A percentile compares a stretch with the other conserved stretches of the same genome.
Evolutionary conservation across 2,329 filamentous ascomycete genomes (phyloP).

Genomic region (Periconia digitata): DNA sequence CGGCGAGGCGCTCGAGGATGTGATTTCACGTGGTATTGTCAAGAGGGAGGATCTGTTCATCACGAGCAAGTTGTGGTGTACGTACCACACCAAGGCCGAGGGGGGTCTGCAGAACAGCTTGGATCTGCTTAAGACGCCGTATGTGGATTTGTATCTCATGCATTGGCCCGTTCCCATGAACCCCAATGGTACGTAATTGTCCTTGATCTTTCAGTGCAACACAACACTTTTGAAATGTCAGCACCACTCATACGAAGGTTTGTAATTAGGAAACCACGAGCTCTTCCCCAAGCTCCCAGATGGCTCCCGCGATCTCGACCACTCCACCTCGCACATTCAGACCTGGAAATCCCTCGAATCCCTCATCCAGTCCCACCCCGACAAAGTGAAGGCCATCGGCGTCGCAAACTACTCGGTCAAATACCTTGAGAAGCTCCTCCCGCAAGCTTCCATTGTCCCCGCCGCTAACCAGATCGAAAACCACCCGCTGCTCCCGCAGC

Average conservation of each 20-base stretch:
- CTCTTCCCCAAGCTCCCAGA: slow-evolving; percentile 74
- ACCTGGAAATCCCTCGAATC: slow-evolving; percentile 79
- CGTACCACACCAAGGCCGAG: slow-evolving; percentile 71
- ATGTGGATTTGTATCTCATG: slow-evolving; percentile 79
- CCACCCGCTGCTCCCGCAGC: slow-evolving; percentile 70
- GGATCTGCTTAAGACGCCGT: slow-evolving; percentile 72
- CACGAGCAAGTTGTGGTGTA: slow-evolving; percentile 83
- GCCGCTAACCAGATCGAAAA: slow-evolving; percentile 75
- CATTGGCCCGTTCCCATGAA: slow-evolving; percentile 86
- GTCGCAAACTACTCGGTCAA: slow-evolving; percentile 54
- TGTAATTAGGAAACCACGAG: slow-evolving; percentile 62
- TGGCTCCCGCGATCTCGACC: slow-evolving; percentile 72
- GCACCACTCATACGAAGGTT: not conserved
- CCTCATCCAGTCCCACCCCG: slow-evolving; percentile 49
- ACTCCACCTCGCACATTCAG: slow-evolving; percentile 68
- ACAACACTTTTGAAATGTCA: too few species aligned
- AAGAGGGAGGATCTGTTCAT: slow-evolving; percentile 81
- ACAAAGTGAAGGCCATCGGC: slow-evolving; percentile 53
- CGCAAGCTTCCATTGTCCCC: slow-evolving; percentile 64
- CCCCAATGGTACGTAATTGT: slow-evolving; percentile 58
- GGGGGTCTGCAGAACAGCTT: slow-evolving; percentile 72
- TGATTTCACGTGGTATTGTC: slow-evolving; percentile 66
- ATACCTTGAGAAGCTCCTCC: slow-evolving; percentile 53
- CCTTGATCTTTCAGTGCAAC: too few species aligned
- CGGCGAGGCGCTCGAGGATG: slow-evolving; percentile 73